Percentiles rank a stretch among this genome's conserved stretches.
phyloP scores from a whole-genome alignment of 73 alveolate genomes.

The Paraurostyla sp. region DNA sequence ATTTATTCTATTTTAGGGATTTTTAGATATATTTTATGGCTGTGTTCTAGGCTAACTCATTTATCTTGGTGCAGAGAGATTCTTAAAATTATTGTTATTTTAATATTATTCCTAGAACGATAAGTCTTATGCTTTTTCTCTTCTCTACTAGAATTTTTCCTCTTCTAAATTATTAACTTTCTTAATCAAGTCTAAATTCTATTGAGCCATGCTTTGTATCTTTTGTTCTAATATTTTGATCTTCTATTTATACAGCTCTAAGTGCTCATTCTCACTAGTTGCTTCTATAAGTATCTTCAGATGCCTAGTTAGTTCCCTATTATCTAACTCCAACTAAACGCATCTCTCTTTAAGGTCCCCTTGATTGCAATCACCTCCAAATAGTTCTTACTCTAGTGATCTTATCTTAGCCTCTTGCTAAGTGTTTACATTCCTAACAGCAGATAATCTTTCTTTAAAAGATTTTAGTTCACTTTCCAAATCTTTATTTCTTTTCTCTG shows the following conservation, averaged over 20 bases:
- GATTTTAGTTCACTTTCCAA: conserved; percentile 4
- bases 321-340: conserved; percentile 10
- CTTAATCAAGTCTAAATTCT: background rate
- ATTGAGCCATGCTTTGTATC: background rate
- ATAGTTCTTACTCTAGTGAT: background rate
- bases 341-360: conserved; percentile 43
- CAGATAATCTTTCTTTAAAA: background rate
- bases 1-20: background rate
- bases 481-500: conserved; percentile 16
- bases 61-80: no score
- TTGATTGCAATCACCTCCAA: background rate
- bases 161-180: background rate
- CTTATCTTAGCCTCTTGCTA: background rate
- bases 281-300: conserved; percentile 16
- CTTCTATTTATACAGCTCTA: conserved; percentile 11
- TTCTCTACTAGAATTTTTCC: conserved; percentile 1
- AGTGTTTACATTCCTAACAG: background rate
- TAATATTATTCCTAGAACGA: background rate
- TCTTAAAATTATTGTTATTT: background rate
- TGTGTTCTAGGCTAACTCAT: no score
- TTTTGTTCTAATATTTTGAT: background rate
- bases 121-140: background rate
- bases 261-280: background rate
- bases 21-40: background rate
- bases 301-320: conserved; percentile 45